Conservation (phyloP, 2,329 filamentous ascomycete genomes). For the Fusarium anthophilum region DNA sequence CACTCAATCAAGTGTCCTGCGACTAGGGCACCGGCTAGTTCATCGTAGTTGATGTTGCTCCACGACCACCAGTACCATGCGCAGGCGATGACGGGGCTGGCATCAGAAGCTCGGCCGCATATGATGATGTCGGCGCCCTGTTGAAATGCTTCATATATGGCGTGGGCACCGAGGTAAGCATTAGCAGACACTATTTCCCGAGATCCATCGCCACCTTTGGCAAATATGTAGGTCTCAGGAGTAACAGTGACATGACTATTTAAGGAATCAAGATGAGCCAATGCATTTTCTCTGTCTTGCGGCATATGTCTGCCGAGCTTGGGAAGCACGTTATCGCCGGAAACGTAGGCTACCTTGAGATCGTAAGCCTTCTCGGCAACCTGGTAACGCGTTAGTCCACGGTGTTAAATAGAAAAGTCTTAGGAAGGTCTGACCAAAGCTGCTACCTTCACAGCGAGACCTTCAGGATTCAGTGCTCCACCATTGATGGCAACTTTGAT, state of each 20-base stretch:
- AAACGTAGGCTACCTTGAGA: neutral
- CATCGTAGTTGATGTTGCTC: neutral
- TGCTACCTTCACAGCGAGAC: neutral
- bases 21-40: neutral
- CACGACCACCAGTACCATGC: neutral
- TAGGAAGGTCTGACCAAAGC: neutral
- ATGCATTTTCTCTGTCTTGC: neutral
- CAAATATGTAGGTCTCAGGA: neutral
- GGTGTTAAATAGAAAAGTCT: accelerated
- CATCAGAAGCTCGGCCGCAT: neutral
- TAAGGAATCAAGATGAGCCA: neutral
- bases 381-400: accelerated
- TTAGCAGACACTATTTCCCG: neutral
- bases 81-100: neutral
- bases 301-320: neutral
- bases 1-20: neutral
- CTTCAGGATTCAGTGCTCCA: neutral
- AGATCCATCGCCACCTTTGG: neutral
- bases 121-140: neutral
- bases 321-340: neutral
- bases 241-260: neutral
- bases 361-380: neutral
- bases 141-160: neutral
- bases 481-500: neutral
- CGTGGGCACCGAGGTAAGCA: neutral